Evolutionary conservation across 2,329 filamentous ascomycete species (phyloP).

Genomic region (Calonectria ilicicola): DNA sequence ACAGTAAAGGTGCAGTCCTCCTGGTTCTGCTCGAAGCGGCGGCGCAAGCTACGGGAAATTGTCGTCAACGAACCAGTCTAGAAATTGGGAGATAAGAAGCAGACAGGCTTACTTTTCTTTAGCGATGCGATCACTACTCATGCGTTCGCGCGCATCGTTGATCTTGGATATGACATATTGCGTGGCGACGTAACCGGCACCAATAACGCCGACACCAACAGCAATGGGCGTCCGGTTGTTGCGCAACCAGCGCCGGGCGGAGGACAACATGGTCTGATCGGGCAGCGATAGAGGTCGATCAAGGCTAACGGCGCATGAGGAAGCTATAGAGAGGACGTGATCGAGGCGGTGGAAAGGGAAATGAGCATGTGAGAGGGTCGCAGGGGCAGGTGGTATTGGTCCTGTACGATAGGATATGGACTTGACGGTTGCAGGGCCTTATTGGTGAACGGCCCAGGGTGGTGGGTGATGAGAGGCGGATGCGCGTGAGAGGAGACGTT

Average conservation of each 20-base stretch:
- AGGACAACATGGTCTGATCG: conserved; percentile 66
- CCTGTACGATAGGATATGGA: background rate
- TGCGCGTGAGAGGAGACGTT: conserved; percentile 6
- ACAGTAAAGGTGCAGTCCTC: conserved; percentile 99
- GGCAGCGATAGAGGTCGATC: conserved; percentile 11
- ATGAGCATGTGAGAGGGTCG: conserved; percentile 17
- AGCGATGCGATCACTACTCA: conserved; percentile 94
- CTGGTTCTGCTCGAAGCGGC: conserved; percentile 98
- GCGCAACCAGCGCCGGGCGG: conserved; percentile 89
- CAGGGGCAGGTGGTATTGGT: conserved; percentile 2
- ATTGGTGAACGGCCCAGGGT: background rate
- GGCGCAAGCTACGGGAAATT: conserved; percentile 75
- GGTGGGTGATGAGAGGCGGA: background rate
- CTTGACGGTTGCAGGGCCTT: background rate
- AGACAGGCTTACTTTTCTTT: conserved; percentile 84
- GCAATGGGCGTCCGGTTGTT: conserved; percentile 92
- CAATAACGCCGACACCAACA: conserved; percentile 87
- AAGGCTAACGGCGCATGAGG: conserved; percentile 34
- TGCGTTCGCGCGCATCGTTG: conserved; percentile 92
- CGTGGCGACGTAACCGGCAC: conserved; percentile 89
- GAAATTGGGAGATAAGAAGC: background rate
- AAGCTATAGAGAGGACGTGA: background rate
- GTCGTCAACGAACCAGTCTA: conserved; percentile 10
- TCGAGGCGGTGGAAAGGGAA: conserved; percentile 1
- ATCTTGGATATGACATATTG: conserved; percentile 95